A percentile compares a stretch with the other conserved stretches of the same genome.
Conservation (phyloP, 805 yeast species). For the Candida ascalaphidarum region DNA sequence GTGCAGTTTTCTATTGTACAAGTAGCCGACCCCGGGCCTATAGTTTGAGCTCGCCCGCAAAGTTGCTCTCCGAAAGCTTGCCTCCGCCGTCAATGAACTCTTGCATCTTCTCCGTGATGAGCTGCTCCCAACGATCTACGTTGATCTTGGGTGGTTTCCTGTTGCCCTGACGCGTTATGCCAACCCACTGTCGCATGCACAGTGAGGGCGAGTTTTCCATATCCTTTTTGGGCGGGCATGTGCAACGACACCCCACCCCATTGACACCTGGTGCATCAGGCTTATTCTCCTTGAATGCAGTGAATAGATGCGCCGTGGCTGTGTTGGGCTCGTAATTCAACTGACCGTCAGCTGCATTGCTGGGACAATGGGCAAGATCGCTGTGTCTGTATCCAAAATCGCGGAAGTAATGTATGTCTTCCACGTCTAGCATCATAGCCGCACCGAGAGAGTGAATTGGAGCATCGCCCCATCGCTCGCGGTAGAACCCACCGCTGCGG, state of each 20-base stretch:
- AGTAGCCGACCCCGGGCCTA: neutral
- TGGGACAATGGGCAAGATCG: slow-evolving; percentile 76
- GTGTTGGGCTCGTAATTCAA: slow-evolving; percentile 9
- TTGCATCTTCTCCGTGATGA: slow-evolving; percentile 12
- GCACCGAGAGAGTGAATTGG: slow-evolving; percentile 87
- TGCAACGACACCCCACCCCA: slow-evolving; percentile 82
- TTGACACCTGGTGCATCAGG: slow-evolving; percentile 23
- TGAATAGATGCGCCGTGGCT: slow-evolving; percentile 28
- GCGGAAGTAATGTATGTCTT: slow-evolving; percentile 81
- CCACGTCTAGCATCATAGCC: slow-evolving; percentile 59
- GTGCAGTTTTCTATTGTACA: neutral
- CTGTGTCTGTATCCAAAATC: slow-evolving; percentile 89
- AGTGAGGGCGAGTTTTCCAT: slow-evolving; percentile 45
- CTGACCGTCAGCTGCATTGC: slow-evolving; percentile 29
- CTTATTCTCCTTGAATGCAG: slow-evolving; percentile 1
- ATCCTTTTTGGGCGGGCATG: slow-evolving; percentile 53
- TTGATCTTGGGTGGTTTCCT: slow-evolving; percentile 12
- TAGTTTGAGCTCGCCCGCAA: neutral
- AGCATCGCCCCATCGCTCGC: slow-evolving; percentile 97
- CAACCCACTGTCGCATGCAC: slow-evolving; percentile 47
- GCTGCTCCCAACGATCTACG: slow-evolving; percentile 15
- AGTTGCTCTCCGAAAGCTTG: slow-evolving; percentile 8
- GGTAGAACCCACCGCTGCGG: slow-evolving; percentile 70
- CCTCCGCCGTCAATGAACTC: slow-evolving; percentile 13
- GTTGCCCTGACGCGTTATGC: slow-evolving; percentile 24